Evolutionary conservation across 1,284 basidiomycete species (phyloP), one percentile per base, ranked within the genome.

Genomic region (Boletellus deceptivus): DNA sequence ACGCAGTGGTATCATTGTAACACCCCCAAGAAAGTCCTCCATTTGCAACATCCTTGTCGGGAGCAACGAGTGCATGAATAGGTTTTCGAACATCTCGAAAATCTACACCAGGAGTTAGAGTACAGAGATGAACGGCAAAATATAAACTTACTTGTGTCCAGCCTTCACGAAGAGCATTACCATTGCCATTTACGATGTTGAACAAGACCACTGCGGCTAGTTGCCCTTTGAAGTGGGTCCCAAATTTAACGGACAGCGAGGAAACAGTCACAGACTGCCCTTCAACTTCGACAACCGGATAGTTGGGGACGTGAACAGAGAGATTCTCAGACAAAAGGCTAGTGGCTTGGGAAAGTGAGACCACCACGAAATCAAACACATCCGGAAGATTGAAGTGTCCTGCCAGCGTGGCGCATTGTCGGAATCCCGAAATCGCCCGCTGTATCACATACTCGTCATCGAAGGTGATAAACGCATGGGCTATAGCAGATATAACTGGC

Each of bases 401-500:
- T 0, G 97, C 97, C 8, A 99, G 77, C 0, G 91, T 93, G 1
- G 96, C 97, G 61, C 94, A 97, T 74, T 99, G 94, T 50, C 93
- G 80, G 75, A 98, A 98, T 13, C 94, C 97, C 25, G 93, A 84
- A 59, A 99, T 96, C 16, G 93, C 87, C 29, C 90, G 84, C 70
- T 99, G 93, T 40, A 98, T 93, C 61, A 97, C 85, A 70, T 95
- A 93, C 70, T 99, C 97, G 68, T 99, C 97, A 50, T 94, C 90
- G 60, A 96, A 97, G 51, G 85, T 91, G 57, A 93, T 96, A 70
- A 99, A 99, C 0, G 93, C 92, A 62, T 90, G 90, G 2, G 93
- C 89, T 53, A 95, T 90, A 13, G 93, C 85, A 11, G 93, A 91
- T 43, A 99, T 89, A 41, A 96, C 80, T 8, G 93, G 86, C 64